Evolutionary conservation across 768 basidiomycete species (phyloP), one percentile per base, ranked within the genome.

Genomic region (Xerocomellus dryophilus): DNA sequence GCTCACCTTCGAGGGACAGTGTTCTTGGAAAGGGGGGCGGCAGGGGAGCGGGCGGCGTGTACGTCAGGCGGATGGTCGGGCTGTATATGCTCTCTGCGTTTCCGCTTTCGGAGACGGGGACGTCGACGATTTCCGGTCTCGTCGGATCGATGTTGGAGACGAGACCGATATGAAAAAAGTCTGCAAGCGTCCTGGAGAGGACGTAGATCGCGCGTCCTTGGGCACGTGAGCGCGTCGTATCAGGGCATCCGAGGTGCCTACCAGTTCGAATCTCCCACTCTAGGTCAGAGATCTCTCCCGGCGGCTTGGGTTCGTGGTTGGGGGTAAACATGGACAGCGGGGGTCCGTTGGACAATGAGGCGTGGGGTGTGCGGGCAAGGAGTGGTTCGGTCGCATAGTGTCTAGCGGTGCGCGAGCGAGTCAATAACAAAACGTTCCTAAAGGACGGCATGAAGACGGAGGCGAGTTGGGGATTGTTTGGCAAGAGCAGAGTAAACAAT

Each of bases 231-330:
- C n/a, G 50, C 65, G 61, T 67, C 66, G 68, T 56, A 70, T 72
- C 68, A 69, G 70, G 62, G 48, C 53, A 56, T 65, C 62, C 52
- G 15, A 39, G 56, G 35, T 50, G 44, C 71, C 35, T 53, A 85
- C 89, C 88, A 61, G 86, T 88, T 23, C 86, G 82, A 46, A 90
- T 77, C 63, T 88, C 82, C 88, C 88, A 91, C 61, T 91, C 89
- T 7, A 76, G 74, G 66, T 91, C 89, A 1, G 86, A 80, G 8
- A 90, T 44, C 36, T 63, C 62, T 12, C 48, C 41, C 4, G 56
- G 57, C 11, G 50, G 34, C 7, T 53, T 23, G 6, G 61, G 59
- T 15, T 56, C 20, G 23, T 56, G 45, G 54, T 60, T 63, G 35
- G 66, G 56, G 17, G 63, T 57, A 31, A 70, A 66, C 66, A 55